Percentiles rank a stretch among this genome's conserved stretches.
These are phyloP conservation scores for Phaeoacremonium minimum DNA, from an alignment of 2,329 filamentous ascomycete species.

Conservation along the genomic window DNA sequence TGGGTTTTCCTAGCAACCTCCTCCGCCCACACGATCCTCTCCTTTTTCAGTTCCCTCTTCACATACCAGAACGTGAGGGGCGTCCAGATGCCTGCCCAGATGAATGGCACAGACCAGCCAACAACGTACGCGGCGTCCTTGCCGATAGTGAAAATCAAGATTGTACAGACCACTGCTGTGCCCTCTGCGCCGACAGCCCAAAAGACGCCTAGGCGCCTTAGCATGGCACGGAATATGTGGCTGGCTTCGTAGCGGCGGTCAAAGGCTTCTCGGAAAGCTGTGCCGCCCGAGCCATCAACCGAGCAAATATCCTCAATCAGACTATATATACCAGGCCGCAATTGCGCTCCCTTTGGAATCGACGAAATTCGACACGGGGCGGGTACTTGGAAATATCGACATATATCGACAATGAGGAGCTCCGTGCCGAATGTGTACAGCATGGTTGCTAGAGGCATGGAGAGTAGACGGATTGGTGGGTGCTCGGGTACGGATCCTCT, in stretches of 20 bases:
- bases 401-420: conserved; percentile 32
- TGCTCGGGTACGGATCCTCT: conserved; percentile 30
- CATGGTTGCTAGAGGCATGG: conserved; percentile 47
- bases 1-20: conserved; percentile 14
- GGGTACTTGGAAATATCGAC: conserved; percentile 23
- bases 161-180: conserved; percentile 14
- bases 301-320: conserved; percentile 65
- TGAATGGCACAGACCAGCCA: conserved; percentile 18
- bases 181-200: conserved; percentile 44
- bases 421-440: conserved; percentile 40
- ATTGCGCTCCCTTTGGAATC: conserved; percentile 52
- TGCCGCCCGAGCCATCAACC: conserved; percentile 59
- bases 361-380: conserved; percentile 62
- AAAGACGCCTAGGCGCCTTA: conserved; percentile 50
- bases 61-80: conserved; percentile 18
- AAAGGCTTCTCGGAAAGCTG: conserved; percentile 45
- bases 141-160: conserved; percentile 15
- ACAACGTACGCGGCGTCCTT: conserved; percentile 15
- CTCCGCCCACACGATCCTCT: conserved; percentile 17
- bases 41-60: conserved; percentile 15
- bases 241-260: conserved; percentile 48
- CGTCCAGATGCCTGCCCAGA: conserved; percentile 17
- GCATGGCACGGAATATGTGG: conserved; percentile 46
- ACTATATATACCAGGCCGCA: conserved; percentile 59
- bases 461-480: conserved; percentile 43